Evolutionary conservation across 1,139 yeast genomes (phyloP).

Genomic region (Taphrina flavorubra): DNA sequence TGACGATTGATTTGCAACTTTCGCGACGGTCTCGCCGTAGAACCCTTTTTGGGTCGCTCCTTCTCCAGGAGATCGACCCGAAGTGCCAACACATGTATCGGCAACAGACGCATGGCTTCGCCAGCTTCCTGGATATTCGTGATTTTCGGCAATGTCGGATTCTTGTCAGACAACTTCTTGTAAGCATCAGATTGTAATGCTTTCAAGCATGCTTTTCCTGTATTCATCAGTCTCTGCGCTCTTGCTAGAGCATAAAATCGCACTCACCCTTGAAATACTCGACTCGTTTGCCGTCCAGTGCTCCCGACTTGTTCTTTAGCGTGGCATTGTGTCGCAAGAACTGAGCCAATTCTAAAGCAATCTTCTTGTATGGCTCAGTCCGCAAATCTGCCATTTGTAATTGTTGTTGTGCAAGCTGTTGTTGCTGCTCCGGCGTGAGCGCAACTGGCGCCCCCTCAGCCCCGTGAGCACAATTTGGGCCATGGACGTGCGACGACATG

Average conservation of each 20-base stretch:
- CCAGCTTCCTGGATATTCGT: slow-evolving; percentile 63
- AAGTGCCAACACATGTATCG: slow-evolving; percentile 73
- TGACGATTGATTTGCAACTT: slow-evolving; percentile 66
- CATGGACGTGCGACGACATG: slow-evolving; percentile 30
- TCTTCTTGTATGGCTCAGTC: slow-evolving; percentile 34
- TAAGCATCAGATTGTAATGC: slow-evolving; percentile 79
- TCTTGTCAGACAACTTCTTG: slow-evolving; percentile 60
- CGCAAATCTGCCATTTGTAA: slow-evolving; percentile 36
- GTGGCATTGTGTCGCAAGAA: slow-evolving; percentile 67
- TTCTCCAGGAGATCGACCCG: slow-evolving; percentile 64
- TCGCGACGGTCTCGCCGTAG: slow-evolving; percentile 53
- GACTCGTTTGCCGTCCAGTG: slow-evolving; percentile 68
- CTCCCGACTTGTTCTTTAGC: slow-evolving; percentile 81
- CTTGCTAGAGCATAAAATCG: background rate
- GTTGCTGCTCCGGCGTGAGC: slow-evolving; percentile 59
- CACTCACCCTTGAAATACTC: slow-evolving; percentile 74
- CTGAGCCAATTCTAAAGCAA: slow-evolving; percentile 68
- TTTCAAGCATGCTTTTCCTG: slow-evolving; percentile 72
- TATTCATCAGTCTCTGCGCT: background rate
- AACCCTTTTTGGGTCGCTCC: slow-evolving; percentile 72
- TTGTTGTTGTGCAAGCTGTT: slow-evolving; percentile 30
- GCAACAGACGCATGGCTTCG: slow-evolving; percentile 67
- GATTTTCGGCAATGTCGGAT: slow-evolving; percentile 65
- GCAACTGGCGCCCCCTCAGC: slow-evolving; percentile 69
- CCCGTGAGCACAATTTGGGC: slow-evolving; percentile 27